Evolutionary conservation across 768 basidiomycete genomes (phyloP), one percentile per base, ranked within the genome.

Genomic region (Macrocybe gigantea): DNA sequence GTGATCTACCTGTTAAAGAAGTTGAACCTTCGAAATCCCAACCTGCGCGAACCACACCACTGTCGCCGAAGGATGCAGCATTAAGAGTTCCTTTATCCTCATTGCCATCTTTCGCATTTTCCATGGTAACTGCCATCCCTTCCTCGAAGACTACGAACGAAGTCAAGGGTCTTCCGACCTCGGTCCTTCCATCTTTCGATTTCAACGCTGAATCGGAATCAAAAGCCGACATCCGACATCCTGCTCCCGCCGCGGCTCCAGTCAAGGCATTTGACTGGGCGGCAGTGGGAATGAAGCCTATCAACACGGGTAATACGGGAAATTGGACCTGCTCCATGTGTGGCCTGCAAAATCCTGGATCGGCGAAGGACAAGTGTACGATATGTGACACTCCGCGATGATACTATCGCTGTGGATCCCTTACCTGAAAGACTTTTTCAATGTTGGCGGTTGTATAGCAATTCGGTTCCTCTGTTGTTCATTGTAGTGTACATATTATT

Each of bases 271-370:
- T 85, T 54, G 69, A 85, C 55, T 86, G 79, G 76, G 68, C 73
- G 1, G 81, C 79, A 7, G 81, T 81, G 1, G 84, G 82, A 3
- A 60, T 77, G 47, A 82, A 76, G 52, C 60, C 72, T 2, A 75
- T 80, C 5, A 49, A 58, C 9, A 51, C 49, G 5, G 57, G 54
- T 40, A 62, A 54, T 14, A 56, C 57, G 42, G 52, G 53, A 12
- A 55, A 51, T n/a, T 88, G 86, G 86, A 75, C 53, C 11, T 89
- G 86, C 58, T 63, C 61, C 0, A 54, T 61, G 3, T 90, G 88
- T 51, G 66, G 64, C 59, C 55, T 82, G 44, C 52, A 58, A 38
- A 87, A 82, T 59, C 67, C 71, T 13, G 65, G 67, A 13, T 62
- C 64, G 14, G 72, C 63, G 34, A 58, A 53, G 32, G 66, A 63